phyloP scores from a whole-genome alignment of 2,329 filamentous ascomycete genomes.

The Fusarium subglutinans region DNA sequence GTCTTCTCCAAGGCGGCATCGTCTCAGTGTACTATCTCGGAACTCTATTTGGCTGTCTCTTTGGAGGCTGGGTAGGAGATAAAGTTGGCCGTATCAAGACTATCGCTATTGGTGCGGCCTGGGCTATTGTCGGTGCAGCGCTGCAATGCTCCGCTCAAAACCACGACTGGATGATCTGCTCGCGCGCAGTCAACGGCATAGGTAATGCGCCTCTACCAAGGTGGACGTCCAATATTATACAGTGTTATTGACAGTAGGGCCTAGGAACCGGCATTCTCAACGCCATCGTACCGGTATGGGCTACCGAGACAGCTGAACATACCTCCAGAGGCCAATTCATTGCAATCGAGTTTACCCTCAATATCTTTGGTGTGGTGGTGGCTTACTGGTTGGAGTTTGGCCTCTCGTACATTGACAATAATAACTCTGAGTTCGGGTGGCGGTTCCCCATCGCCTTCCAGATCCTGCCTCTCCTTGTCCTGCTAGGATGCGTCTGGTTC shows the following conservation, averaged over 20 bases:
- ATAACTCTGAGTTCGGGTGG: slow-evolving; percentile 68
- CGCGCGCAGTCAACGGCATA: slow-evolving; percentile 48
- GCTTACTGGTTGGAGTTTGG: slow-evolving; percentile 70
- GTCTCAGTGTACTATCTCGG: slow-evolving; percentile 39
- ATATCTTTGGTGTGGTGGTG: slow-evolving; percentile 48
- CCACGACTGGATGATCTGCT: slow-evolving; percentile 43
- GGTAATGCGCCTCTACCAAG: background rate
- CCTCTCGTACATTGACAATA: slow-evolving; percentile 67
- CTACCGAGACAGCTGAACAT: slow-evolving; percentile 74
- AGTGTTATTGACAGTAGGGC: fast-evolving
- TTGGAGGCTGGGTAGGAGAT: slow-evolving; percentile 35
- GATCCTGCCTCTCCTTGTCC: slow-evolving; percentile 68
- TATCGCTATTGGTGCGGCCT: slow-evolving; percentile 24
- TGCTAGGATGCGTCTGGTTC: slow-evolving; percentile 68
- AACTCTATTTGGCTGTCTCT: slow-evolving; percentile 32
- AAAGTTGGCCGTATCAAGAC: slow-evolving; percentile 34
- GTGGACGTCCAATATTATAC: fast-evolving
- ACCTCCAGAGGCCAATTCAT: slow-evolving; percentile 74
- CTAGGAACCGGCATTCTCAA: slow-evolving; percentile 74
- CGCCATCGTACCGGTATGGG: slow-evolving; percentile 76
- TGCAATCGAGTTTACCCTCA: slow-evolving; percentile 66
- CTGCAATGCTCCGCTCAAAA: slow-evolving; percentile 32
- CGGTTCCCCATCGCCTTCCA: slow-evolving; percentile 77
- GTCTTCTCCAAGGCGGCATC: slow-evolving; percentile 36
- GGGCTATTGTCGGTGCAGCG: slow-evolving; percentile 24